Base-by-base conservation (phyloP, 306 rosid species). In the Glycine latifolia region DNA sequence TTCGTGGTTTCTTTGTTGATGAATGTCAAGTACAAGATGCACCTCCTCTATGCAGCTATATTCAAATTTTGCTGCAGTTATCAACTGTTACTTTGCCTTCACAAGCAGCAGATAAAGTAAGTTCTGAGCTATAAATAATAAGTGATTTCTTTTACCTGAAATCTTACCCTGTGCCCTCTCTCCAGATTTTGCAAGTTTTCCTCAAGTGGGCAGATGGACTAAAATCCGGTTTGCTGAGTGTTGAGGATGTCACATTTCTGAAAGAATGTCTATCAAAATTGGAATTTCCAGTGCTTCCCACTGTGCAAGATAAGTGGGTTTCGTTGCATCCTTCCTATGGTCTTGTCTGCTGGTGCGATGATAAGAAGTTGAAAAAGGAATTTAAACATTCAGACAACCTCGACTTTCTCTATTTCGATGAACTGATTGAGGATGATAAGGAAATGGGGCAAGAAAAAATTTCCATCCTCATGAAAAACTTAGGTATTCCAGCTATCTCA, bases 241-340 rank as follows among this genome's bases (percentile, higher is more conserved):
- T 79, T 50, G 97, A 88, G 61, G 95, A 90, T 74, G 80, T 87
- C 79, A 68, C 47, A 43, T 89, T 85, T 85, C 77, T 95, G 84
- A 93, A 90, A 86, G 92, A 91, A 35, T 88, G 89, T 77, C 92
- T 95, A 55, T 62, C 66, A 56, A 89, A 79, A 81, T 63, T 82
- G 65, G 92, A 95, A 78, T 89, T 75, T 81, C 73, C 79, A 3
- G 90, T 95, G 85, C 99, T 95, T 86, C 99, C 99, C 39, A 91
- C 99, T 55, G 85, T 83, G 71, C 97, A 89, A 77, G 97, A 95
- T 86, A 93, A 79, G 86, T 95, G 99, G 99, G 97, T 89, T 65
- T 95, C 99, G 15, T 85, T 95, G 76, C 97, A 93, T 83, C 92
- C 94, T 83, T 91, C 91, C 59, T 89, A 86, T 77, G 97, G 97